These are phyloP conservation scores for Cyberlindnera euphorbiiphila DNA, from an alignment of 805 yeast genomes.

Conservation along the genomic window DNA sequence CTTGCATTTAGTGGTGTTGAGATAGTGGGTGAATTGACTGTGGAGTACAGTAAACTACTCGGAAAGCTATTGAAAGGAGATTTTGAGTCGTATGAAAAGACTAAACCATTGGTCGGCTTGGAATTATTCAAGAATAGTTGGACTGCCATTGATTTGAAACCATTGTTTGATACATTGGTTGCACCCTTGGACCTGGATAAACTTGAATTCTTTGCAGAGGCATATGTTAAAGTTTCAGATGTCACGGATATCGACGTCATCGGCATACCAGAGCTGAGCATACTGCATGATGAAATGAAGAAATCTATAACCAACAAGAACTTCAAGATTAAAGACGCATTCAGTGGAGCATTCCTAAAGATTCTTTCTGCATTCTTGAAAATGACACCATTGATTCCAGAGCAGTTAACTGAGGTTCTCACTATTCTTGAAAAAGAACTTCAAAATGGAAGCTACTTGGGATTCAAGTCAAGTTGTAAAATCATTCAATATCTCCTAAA, in stretches of 20 bases:
- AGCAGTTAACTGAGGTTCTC: slow-evolving; percentile 20
- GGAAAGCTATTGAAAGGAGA: slow-evolving; percentile 22
- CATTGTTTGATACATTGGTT: slow-evolving; percentile 19
- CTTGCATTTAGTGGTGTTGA: slow-evolving; percentile 23
- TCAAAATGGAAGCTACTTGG: slow-evolving; percentile 13
- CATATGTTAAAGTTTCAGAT: slow-evolving; percentile 20
- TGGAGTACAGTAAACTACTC: slow-evolving; percentile 26
- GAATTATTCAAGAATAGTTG: slow-evolving; percentile 29
- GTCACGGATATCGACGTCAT: slow-evolving; percentile 10
- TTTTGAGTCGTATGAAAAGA: slow-evolving; percentile 19
- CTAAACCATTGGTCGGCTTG: slow-evolving; percentile 23
- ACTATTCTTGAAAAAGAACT: slow-evolving; percentile 17
- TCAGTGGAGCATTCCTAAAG: slow-evolving; percentile 27
- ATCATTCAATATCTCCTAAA: slow-evolving; percentile 19
- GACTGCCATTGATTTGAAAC: slow-evolving; percentile 20
- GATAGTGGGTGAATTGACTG: slow-evolving; percentile 6
- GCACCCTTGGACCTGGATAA: slow-evolving; percentile 23
- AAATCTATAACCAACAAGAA: neutral
- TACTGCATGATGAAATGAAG: slow-evolving; percentile 8
- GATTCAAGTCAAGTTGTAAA: slow-evolving; percentile 14
- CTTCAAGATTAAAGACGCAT: slow-evolving; percentile 31
- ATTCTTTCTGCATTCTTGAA: slow-evolving; percentile 22
- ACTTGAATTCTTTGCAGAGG: slow-evolving; percentile 28
- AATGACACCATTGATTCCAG: slow-evolving; percentile 18
- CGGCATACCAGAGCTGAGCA: slow-evolving; percentile 15